Conservation (phyloP, 1,284 basidiomycete species). For the Austroboletus olivaceoglutinosus region DNA sequence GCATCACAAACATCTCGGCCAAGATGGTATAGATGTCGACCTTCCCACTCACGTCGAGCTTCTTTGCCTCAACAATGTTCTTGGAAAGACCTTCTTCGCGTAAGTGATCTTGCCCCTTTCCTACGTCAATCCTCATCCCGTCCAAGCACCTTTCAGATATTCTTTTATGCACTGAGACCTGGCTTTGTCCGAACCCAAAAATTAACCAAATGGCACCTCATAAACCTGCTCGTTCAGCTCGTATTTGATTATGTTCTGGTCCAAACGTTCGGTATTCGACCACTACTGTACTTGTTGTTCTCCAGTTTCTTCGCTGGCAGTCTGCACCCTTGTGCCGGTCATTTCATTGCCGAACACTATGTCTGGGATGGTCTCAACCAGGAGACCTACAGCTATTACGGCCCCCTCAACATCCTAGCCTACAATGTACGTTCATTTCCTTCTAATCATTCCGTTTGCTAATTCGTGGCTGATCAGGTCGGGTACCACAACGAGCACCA, state of each 20-base stretch:
- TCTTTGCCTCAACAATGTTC: slow-evolving; percentile 86
- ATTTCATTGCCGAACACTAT: slow-evolving; percentile 98
- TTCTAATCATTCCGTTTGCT: not conserved
- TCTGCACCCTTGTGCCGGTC: slow-evolving; percentile 92
- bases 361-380: slow-evolving; percentile 87
- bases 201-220: slow-evolving; percentile 80
- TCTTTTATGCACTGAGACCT: slow-evolving; percentile 97
- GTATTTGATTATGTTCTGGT: slow-evolving; percentile 72
- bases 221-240: slow-evolving; percentile 75
- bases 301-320: slow-evolving; percentile 95
- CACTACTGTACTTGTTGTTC: slow-evolving; percentile 81
- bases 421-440: slow-evolving; percentile 73
- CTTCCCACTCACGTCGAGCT: slow-evolving; percentile 87
- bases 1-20: slow-evolving; percentile 93
- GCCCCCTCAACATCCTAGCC: slow-evolving; percentile 85
- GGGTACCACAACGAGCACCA: slow-evolving; percentile 99
- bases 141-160: slow-evolving; percentile 89
- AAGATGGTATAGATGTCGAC: slow-evolving; percentile 95
- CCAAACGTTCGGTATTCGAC: slow-evolving; percentile 54
- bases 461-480: slow-evolving; percentile 51
- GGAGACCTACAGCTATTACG: slow-evolving; percentile 98
- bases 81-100: slow-evolving; percentile 98
- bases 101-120: slow-evolving; percentile 37
- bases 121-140: slow-evolving; percentile 1
- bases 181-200: slow-evolving; percentile 88